Base-by-base conservation (phyloP, 1,139 yeast genomes). In the Entelexis paramagnoliae region DNA sequence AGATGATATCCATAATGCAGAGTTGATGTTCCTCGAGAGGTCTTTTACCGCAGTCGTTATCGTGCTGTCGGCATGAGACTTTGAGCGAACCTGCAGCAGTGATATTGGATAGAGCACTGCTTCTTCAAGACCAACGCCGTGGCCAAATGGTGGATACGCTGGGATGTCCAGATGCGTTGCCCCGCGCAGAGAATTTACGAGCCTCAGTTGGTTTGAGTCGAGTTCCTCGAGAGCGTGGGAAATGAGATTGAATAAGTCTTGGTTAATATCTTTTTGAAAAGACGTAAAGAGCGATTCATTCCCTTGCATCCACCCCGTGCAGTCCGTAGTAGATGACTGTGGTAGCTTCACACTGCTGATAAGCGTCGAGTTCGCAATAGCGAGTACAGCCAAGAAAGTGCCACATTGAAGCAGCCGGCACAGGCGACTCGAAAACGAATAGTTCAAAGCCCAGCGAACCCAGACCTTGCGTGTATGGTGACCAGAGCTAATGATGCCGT, bases 321-420 rank as follows among this genome's bases (percentile, higher is more conserved):
- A 28, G 2, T 11, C 30, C 4, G 4, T 28, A 2, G 30, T 10
- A 3, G 13, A 11, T 9, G 30, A 28, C 30, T 10, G 14, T 8
- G 30, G 30, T 11, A 8, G 13, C 14, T n/a, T 7, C 10, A 14
- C 35, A 14, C 35, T 41, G 8, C 13, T 22, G 13, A 29, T 28
- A 11, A 44, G 6, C 17, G 47, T 33, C 8, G 47, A 44, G 17
- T 44, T 44, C 7, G 47, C 47, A 26, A 44, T 24, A 6, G 39
- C 40, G 4, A 24, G 22, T 2, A 34, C 7, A 6, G 24, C 39
- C 2, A 44, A 24, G 16, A 24, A 33, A 8, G 34, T 3, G 3
- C 34, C 35, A 8, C 16, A 8, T 3, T 44, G 24, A 3, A 44
- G 24, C 3, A 44, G 17, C 17, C 40, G n/a, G 17, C 17, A 34